Evolutionary conservation across 2,329 filamentous ascomycete genomes (phyloP), one percentile per base, ranked within the genome.

Genomic region (Botrytis elliptica): DNA sequence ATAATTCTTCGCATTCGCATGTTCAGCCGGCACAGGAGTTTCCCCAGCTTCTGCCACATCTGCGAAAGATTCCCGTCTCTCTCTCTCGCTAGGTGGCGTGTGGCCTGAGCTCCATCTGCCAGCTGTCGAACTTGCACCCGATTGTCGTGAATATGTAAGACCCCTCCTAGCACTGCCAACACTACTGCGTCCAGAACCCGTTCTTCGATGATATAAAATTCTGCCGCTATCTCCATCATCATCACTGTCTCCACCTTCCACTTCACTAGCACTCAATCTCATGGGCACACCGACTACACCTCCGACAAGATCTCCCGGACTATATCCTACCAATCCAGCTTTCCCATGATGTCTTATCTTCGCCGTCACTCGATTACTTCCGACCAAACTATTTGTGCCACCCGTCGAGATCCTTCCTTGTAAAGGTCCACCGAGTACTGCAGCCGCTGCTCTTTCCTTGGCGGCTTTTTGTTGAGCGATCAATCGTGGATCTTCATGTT

Each of bases 301-400:
- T 62, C 89, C 89, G 73, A 88, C 85, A 72, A 91, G 83, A 74
- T 95, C 95, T 73, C 86, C 89, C 4, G 93, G 91, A 16, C 91
- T 90, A 82, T 97, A 97, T 57, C 93, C 91, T 14, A 93, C 90
- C 6, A 93, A 66, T 60, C 90, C 92, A 14, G 90, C 91, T 81
- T 95, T 94, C 76, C 92, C 92, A 81, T 95, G 93, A 81, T 97
- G 94, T 76, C 94, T 87, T 79, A 97, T 97, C 86, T 97, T 98
- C 81, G 93, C 91, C 16, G 92, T 88, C 29, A 95, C 93, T 83
- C 91, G 88, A 79, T 79, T 80, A 64, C 80, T 77, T 22, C 80
- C 77, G 12, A 82, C 81, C 25, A 85, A 77, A 66, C 82, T 82
- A 18, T 78, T 78, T 20, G 81, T 79, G 65, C 81, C 81, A 64